These are phyloP conservation scores for Diversispora eburnea DNA, from an alignment of 192 early-diverging fungal genomes.

Conservation along the genomic window DNA sequence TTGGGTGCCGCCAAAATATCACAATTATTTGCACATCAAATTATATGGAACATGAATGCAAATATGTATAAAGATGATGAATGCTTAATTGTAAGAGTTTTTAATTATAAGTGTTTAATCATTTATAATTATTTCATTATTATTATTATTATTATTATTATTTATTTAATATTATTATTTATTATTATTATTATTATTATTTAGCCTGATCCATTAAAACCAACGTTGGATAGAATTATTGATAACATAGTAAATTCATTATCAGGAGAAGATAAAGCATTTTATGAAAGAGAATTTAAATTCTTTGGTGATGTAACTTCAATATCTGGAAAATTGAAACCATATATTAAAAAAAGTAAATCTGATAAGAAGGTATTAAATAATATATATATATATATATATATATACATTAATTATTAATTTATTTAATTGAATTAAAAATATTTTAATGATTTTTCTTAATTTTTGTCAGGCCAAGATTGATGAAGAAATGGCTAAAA, in stretches of 20 bases:
- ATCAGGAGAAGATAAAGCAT: constrained; percentile 83
- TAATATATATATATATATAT: too few relatives aligned
- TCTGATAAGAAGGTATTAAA: constrained; percentile 88
- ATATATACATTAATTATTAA: too few relatives aligned
- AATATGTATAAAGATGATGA: constrained; percentile 68
- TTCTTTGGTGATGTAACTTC: constrained; percentile 96
- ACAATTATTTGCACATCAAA: constrained; percentile 99
- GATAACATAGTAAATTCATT: constrained; percentile 70
- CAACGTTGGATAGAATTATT: constrained; percentile 84
- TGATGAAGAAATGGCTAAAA: constrained; percentile 95
- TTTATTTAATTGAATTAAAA: neutral
- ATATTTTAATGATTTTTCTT: neutral
- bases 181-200: neutral
- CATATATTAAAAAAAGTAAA: constrained; percentile 84
- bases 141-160: neutral
- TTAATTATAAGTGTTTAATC: constrained; percentile 16
- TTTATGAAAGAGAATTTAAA: constrained; percentile 94
- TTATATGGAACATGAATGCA: constrained; percentile 99
- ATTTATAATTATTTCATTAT: neutral
- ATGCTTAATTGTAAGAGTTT: constrained; percentile 32
- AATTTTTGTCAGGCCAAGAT: constrained; percentile 68
- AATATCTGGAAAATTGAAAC: constrained; percentile 97
- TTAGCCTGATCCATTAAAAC: constrained; percentile 83
- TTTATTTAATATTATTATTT: neutral
- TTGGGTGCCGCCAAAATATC: constrained; percentile 89